Conservation (phyloP, 345 rosid species). For the Syzygium grande region DNA sequence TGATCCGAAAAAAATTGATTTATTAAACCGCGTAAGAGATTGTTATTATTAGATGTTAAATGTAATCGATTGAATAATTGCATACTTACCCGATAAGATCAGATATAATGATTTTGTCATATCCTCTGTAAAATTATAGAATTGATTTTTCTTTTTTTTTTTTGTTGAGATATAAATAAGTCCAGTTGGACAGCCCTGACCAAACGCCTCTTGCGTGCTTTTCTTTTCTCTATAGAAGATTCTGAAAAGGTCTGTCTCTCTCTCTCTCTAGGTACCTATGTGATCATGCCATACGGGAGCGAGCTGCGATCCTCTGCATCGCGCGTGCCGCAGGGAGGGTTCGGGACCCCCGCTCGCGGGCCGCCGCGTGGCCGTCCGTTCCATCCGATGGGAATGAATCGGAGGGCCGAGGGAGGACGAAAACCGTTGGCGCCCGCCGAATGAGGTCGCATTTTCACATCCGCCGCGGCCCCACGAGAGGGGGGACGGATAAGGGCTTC, state of each 20-base stretch:
- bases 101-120: not conserved
- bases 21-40: not conserved
- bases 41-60: not conserved
- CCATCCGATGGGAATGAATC: not conserved
- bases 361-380: not conserved
- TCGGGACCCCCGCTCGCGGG: not conserved
- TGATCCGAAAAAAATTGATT: not conserved
- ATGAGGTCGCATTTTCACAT: not conserved
- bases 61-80: not conserved
- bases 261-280: not conserved
- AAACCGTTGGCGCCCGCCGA: not conserved
- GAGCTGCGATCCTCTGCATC: not conserved
- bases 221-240: not conserved
- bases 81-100: not conserved
- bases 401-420: not conserved
- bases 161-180: not conserved
- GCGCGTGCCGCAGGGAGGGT: not conserved
- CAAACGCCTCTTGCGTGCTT: not conserved
- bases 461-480: not conserved
- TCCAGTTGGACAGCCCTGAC: not conserved
- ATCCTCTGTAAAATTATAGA: not conserved
- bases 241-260: not conserved
- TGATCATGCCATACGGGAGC: not conserved
- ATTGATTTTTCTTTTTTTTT: not conserved
- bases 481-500: not conserved